A percentile compares a stretch with the other conserved stretches of the same genome.
Conservation (phyloP, 2,329 filamentous ascomycete species). For the Microcera coccophila region DNA sequence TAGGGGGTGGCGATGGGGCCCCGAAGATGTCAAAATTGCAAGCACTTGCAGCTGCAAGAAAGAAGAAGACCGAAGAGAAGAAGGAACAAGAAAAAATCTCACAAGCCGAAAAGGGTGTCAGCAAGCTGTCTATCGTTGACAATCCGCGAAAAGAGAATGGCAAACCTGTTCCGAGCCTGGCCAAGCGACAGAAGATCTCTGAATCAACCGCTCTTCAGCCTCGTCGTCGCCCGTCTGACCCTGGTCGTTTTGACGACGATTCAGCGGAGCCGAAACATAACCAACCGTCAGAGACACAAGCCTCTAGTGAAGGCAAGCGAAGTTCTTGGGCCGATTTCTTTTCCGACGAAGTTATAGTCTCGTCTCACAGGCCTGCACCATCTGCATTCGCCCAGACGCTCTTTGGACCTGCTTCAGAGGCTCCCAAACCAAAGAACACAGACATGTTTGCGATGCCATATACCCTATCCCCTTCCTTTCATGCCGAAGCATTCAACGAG, state of each 20-base stretch:
- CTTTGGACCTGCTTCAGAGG: conserved; percentile 41
- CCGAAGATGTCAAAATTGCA: conserved; percentile 86
- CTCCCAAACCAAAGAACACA: conserved; percentile 28
- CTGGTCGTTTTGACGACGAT: not conserved
- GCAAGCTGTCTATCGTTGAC: conserved; percentile 29
- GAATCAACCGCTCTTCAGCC: conserved; percentile 2
- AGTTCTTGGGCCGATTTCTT: not conserved
- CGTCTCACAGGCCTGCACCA: conserved; percentile 28
- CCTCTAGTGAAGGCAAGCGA: not conserved
- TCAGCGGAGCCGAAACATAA: not conserved
- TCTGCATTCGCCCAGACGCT: conserved; percentile 56
- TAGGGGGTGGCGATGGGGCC: conserved; percentile 68
- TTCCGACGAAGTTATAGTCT: not conserved
- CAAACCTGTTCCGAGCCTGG: conserved; percentile 9
- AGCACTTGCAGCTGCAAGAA: conserved; percentile 78
- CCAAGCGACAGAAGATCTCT: conserved; percentile 25
- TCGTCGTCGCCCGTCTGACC: not conserved
- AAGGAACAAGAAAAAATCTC: conserved; percentile 29
- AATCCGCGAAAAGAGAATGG: conserved; percentile 30
- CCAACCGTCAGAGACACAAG: not conserved
- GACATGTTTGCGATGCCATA: conserved; percentile 45
- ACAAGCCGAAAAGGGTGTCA: conserved; percentile 27
- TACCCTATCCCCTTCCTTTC: conserved; percentile 45
- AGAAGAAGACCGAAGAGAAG: conserved; percentile 72
- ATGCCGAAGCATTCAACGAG: conserved; percentile 66